phyloP scores from a whole-genome alignment of 768 basidiomycete species.

The Psilocybe cubensis region DNA sequence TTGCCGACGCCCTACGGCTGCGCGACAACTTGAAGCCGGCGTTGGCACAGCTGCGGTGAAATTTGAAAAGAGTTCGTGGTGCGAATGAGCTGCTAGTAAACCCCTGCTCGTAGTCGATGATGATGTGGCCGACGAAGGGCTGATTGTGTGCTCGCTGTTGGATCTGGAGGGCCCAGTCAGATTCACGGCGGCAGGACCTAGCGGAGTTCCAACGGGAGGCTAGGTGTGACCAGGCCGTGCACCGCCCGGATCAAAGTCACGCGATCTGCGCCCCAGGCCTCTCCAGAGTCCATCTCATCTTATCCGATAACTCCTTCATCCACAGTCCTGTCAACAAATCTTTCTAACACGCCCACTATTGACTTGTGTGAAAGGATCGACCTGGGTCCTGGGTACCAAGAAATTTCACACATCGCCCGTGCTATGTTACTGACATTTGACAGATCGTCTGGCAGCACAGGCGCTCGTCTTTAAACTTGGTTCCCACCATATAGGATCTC shows the following conservation, averaged over 20 bases:
- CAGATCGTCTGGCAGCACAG: background rate
- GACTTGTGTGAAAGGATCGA: background rate
- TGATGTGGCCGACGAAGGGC: constrained; percentile 7
- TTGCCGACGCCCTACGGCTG: constrained; percentile 13
- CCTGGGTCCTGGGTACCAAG: background rate
- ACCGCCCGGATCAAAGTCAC: constrained; percentile 21
- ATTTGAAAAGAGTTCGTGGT: background rate
- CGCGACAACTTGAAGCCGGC: background rate
- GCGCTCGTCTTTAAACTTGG: background rate
- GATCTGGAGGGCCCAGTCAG: constrained; percentile 12
- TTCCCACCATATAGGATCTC: background rate
- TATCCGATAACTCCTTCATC: background rate
- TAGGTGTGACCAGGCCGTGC: constrained; percentile 28
- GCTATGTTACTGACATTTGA: background rate
- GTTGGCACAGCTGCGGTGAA: background rate
- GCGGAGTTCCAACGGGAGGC: constrained; percentile 36
- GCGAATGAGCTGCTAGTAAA: background rate
- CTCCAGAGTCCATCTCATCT: background rate
- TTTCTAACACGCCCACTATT: too few relatives aligned
- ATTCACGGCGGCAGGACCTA: constrained; percentile 13
- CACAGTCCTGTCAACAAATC: too few relatives aligned
- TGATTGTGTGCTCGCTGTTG: constrained; percentile 8
- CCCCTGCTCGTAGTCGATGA: background rate
- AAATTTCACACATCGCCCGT: background rate
- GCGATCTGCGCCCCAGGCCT: constrained; percentile 17